Evolutionary conservation across 352 stramenopile genomes (phyloP), one percentile per base, ranked within the genome.

Genomic region (Pythium volutum): DNA sequence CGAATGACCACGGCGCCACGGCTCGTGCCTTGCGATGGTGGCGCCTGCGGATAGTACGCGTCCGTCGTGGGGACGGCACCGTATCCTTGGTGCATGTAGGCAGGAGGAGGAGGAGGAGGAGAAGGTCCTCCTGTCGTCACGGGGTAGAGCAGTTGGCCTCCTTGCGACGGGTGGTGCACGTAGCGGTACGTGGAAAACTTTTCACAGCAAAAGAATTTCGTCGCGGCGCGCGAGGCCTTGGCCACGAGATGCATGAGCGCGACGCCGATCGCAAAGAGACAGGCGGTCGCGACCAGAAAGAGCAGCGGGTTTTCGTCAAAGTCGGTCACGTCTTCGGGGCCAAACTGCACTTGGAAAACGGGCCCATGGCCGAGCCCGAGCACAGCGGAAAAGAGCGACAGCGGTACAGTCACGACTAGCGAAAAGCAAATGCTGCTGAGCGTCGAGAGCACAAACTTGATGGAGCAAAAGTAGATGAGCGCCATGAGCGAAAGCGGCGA

Each of bases 161-260:
- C 14, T 16, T 25, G n/a, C 25, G 41, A 26, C 25, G 55, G 39
- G 48, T 59, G 59, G 42, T 76, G 69, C 27, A 84, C 69, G n/a
- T 80, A 77, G 50, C 72, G 72, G 27, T 81, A 77, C 23, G 71
- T 74, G n/a, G 69, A 72, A 65, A 88, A 77, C 52, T 69, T 71
- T 53, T 89, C 80, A 49, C 74, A 83, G 64, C 77, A 89, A 60
- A 89, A 85, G 66, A 89, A 87, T 16, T 69, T 65, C 26, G 80
- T 88, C 45, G 75, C 71, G 11, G 66, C 70, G 11, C 70, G 67
- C 8, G 80, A 88, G 20, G 76, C 18, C 49, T 58, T 68, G 11
- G 74, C 77, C 51, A 86, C 65, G 25, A 87, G 39, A 50, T 84
- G 76, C 74, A 89, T 71, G 31, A 79, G 65, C 56, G 76, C 74